Evolutionary conservation across 768 basidiomycete genomes (phyloP), one percentile per base, ranked within the genome.

Genomic region (Tremella fuciformis): DNA sequence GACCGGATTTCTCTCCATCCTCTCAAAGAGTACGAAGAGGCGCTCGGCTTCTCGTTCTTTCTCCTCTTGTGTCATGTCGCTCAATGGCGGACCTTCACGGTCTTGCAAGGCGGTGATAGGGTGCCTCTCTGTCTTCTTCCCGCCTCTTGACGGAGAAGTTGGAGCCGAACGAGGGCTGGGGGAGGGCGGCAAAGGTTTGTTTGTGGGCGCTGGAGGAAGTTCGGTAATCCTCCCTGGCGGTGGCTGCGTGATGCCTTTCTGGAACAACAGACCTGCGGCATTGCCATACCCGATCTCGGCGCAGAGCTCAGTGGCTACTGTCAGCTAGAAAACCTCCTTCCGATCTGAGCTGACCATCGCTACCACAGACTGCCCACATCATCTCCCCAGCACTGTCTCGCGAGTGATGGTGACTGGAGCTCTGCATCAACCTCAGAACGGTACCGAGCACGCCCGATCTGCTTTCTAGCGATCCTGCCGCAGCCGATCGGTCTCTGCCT

Each of bases 1-100:
- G 1, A 75, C 68, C 2, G 73, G 75, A 48, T 77, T 85, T 76
- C 80, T 84, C 73, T 92, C 89, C 63, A 98, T 80, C 48, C 93
- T 81, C 63, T 96, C 89, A 70, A 99, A 98, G 18, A 98, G 80
- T 34, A 88, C 85, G 70, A 97, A 90, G 41, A 99, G 80, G 70
- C 86, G 86, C 80, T 97, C 93, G 54, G 92, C 88, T 78, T 99
- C 96, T 9, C 79, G 79, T 72, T 96, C 91, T 76, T 94, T 96
- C 81, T 99, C 94, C 73, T 93, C 92, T 26, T 93, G 87, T 0
- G 91, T 87, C 92, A 99, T 94, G 39, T 50, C 84, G 78, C 3
- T 79, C 80, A 75, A 78, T 16, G 13, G 18, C 37, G 13, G 34
- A n/a, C 55, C 54, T 15, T 40, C 66, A 90, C 92, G 1, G 89